Evolutionary conservation across 1,284 basidiomycete species (phyloP), one percentile per base, ranked within the genome.

Genomic region (Ustilago trichophora): DNA sequence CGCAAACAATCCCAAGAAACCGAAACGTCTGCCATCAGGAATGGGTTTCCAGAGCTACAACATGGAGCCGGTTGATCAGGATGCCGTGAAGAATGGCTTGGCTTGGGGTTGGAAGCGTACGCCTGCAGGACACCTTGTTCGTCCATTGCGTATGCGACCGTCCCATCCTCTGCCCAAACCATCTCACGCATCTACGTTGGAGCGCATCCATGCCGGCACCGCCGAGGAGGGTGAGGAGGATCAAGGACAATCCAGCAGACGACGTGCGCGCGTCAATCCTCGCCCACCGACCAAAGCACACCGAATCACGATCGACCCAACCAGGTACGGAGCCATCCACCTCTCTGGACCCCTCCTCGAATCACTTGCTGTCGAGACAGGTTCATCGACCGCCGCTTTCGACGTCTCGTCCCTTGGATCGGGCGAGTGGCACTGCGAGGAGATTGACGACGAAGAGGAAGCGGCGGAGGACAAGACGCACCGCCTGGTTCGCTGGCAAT

Each of bases 21-120:
- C 51, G 3, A 72, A 59, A 24, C 58, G 59, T 3, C 24, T 71
- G 41, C 62, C 65, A 6, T 65, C 69, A 21, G 68, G 67, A 25
- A 59, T 68, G 52, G 77, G 56, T 6, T 16, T 71, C 18, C 64
- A 78, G 48, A 46, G 59, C n/a, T 6, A 25, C 1, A 16, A 60
- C 32, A 67, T 75, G 72, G 36, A 54, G 15, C 62, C 72, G 3
- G 56, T 77, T n/a, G 63, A 63, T 10, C 26, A 46, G 25, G 38
- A 59, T 8, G 52, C 57, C 1, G 72, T 79, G 10, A 45, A 75
- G 11, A 59, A 40, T 7, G 76, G 69, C 0, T 15, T 49, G 41
- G 72, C 53, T 18, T 77, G 77, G 77, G 77, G 77, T n/a, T 80
- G 77, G 77, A 76, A 78, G 31, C 54, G 51, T 24, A 78, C 75